phyloP scores from a whole-genome alignment of 805 yeast genomes.

The Ogataea populi-albae region DNA sequence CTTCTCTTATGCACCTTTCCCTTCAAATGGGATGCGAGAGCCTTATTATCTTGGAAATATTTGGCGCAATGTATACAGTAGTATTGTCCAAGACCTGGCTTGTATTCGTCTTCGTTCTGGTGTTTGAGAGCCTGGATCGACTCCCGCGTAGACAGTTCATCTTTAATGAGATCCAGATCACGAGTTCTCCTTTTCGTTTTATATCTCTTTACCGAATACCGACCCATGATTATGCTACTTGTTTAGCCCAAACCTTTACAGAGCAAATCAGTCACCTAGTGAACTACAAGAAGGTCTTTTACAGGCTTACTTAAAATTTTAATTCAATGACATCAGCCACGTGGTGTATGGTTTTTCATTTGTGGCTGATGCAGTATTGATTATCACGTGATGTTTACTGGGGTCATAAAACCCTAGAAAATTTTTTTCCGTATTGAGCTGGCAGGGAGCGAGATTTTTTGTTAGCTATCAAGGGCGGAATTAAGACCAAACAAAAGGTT shows the following conservation, averaged over 20 bases:
- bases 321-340: too few relatives aligned
- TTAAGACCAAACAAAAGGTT: too few relatives aligned
- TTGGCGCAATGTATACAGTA: constrained; percentile 94
- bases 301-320: too few relatives aligned
- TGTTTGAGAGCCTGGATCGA: constrained; percentile 64
- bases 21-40: constrained; percentile 69
- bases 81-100: constrained; percentile 92
- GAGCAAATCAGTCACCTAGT: background rate
- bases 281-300: background rate
- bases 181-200: constrained; percentile 86
- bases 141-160: constrained; percentile 65
- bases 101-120: constrained; percentile 84
- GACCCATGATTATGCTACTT: constrained; percentile 55
- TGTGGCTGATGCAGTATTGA: too few relatives aligned
- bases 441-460: too few relatives aligned
- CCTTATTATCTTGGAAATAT: constrained; percentile 76
- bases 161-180: constrained; percentile 79
- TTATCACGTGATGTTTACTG: too few relatives aligned
- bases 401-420: too few relatives aligned
- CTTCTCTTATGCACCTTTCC: constrained; percentile 85
- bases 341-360: background rate
- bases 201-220: constrained; percentile 81
- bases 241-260: background rate
- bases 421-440: too few relatives aligned
- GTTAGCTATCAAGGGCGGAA: too few relatives aligned